Evolutionary conservation across 441 rosid species (phyloP), one percentile per base, ranked within the genome.

Genomic region (Breynia disticha): DNA sequence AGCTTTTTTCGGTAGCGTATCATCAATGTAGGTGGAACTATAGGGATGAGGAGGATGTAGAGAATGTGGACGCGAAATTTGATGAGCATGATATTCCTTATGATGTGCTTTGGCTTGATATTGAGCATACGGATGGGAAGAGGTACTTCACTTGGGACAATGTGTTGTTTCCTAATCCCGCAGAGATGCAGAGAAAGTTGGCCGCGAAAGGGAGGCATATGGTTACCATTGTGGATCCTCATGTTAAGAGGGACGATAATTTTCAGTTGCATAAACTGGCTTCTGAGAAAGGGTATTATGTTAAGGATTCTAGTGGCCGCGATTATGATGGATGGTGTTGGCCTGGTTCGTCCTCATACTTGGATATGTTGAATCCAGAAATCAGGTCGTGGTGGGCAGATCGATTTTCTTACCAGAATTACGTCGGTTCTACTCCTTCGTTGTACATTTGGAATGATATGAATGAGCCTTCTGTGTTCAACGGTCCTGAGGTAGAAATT

Each of bases 271-370:
- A 93, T 68, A 84, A 87, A 72, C 90, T 84, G 69, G 97, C 99
- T 20, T 69, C 84, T 16, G 67, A 79, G 71, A 80, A 77, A 66
- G 96, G 97, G 16, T 71, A 86, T 67, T 93, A 93, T 76, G 86
- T 89, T 24, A 89, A 85, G 82, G 97, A 89, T 74, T 77, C 84
- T 3, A 71, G 83, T 18, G 88, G 88, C 49, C 87, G 82, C 66
- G 99, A 89, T 72, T 90, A 57, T 80, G 96, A 87, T 65, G 99
- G 99, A 46, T 94, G 99, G 99, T 94, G 97, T 70, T 94, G 99
- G 99, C 80, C 97, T 46, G 99, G 97, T 67, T 89, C 99, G 2
- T 84, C 97, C 3, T 94, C 97, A 7, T 94, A 94, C 68, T 57
- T 62, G 51, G 99, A 94, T 72, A 73, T 80, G 83, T 47, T 85